Evolutionary conservation across 2,329 filamentous ascomycete genomes (phyloP), one percentile per base, ranked within the genome.

Genomic region (Dothideomycetes sp.): DNA sequence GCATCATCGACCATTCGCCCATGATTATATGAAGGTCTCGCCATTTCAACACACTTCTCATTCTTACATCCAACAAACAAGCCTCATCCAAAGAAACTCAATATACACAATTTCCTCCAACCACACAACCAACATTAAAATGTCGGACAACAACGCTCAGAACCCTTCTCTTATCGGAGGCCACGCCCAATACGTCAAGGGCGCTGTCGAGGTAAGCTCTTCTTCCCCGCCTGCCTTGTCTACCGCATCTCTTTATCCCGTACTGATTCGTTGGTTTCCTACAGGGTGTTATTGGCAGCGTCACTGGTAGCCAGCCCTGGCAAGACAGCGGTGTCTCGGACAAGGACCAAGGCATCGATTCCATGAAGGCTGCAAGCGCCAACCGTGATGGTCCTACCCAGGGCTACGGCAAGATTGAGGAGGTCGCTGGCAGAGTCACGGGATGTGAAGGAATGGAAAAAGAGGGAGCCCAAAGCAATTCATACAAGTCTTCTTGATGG

Each of bases 381-480:
- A 60, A 69, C 39, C 67, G 78, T 16, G 74, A 82, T 49, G 56
- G 70, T 1, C 51, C 59, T 2, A 53, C 58, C 5, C 63, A 71
- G 30, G 79, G 79, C 0, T 76, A 71, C 41, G 80, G 80, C 24
- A 75, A 71, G 52, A 67, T 68, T 3, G 80, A 85, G 56, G 74
- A 83, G 64, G 54, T 78, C 33, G 73, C 76, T 0, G 80, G 80
- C 5, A 74, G 73, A 53, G 60, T 72, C 1, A 70, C 75, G 0
- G 80, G 80, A 0, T 84, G 80, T 49, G 75, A 80, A 58, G 80
- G 80, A 0, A 84, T 84, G 80, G 64, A 73, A 58, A 68, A 70
- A 41, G 78, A 82, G 57, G 78, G 78, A 0, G 65, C 62, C 4
- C 29, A 31, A n/a, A n/a, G n/a, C n/a, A n/a, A n/a, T n/a, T n/a